A percentile compares a stretch with the other conserved stretches of the same genome.
phyloP scores from a whole-genome alignment of 1,284 basidiomycete genomes.

The Cutaneotrichosporon cutaneum region DNA sequence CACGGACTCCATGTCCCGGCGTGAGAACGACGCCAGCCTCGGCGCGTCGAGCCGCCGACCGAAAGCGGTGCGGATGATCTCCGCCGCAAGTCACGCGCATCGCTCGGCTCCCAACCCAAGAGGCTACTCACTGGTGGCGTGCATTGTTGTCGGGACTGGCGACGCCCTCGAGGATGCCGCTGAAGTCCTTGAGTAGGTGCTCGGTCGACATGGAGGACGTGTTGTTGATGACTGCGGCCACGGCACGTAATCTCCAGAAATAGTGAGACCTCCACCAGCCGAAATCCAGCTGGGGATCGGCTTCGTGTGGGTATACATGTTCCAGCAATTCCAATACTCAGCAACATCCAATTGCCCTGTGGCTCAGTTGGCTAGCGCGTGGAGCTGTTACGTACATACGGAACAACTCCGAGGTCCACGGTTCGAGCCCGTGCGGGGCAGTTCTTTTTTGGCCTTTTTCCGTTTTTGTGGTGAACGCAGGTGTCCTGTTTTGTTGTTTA shows the following conservation, averaged over 20 bases:
- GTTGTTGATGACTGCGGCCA: background rate
- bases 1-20: too few species aligned
- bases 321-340: background rate
- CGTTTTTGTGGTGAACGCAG: background rate
- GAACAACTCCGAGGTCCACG: slow-evolving; percentile 17
- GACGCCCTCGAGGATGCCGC: slow-evolving; percentile 39
- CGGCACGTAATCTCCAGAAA: background rate
- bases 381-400: slow-evolving; percentile 10
- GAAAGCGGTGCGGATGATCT: too few species aligned
- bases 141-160: slow-evolving; percentile 35
- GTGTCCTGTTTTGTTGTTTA: background rate
- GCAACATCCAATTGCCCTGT: slow-evolving; percentile 8
- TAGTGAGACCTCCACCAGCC: slow-evolving; percentile 8
- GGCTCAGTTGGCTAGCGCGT: slow-evolving; percentile 19
- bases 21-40: background rate
- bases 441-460: slow-evolving; percentile 3
- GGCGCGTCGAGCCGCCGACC: background rate
- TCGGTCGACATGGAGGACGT: slow-evolving; percentile 39
- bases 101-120: background rate
- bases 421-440: slow-evolving; percentile 17
- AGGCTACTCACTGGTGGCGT: slow-evolving; percentile 34
- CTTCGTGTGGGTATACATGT: background rate
- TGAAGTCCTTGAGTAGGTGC: slow-evolving; percentile 44
- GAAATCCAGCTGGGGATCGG: background rate
- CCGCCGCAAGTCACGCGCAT: too few species aligned